A percentile compares a stretch with the other conserved stretches of the same genome.
phyloP scores from a whole-genome alignment of 1,139 yeast genomes.

The Zygosaccharomyces pseudobailii region DNA sequence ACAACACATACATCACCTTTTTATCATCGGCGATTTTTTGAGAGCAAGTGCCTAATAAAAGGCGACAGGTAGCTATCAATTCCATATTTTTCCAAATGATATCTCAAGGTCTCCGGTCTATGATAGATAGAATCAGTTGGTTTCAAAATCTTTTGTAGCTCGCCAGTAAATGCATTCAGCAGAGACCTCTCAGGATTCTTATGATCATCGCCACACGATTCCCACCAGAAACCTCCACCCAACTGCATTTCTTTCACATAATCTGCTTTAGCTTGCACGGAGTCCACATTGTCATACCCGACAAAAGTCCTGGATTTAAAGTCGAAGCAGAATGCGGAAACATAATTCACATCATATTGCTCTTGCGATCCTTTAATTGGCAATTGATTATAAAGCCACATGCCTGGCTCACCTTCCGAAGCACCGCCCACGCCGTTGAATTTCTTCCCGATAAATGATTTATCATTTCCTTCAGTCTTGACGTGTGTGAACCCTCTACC shows the following conservation, averaged over 20 bases:
- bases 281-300: conserved; percentile 60
- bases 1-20: neutral
- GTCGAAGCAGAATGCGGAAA: conserved; percentile 57
- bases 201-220: conserved; percentile 65
- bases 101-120: conserved; percentile 15
- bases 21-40: neutral
- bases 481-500: conserved; percentile 65
- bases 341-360: conserved; percentile 47
- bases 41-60: conserved; percentile 1
- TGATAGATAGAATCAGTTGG: conserved; percentile 16
- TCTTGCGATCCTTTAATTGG: conserved; percentile 45
- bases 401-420: conserved; percentile 47
- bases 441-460: conserved; percentile 32
- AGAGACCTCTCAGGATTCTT: conserved; percentile 37
- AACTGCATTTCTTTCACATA: conserved; percentile 47
- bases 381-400: conserved; percentile 50
- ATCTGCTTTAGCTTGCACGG: conserved; percentile 54
- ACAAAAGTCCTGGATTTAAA: conserved; percentile 40
- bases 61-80: conserved; percentile 18
- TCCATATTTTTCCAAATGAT: conserved; percentile 20
- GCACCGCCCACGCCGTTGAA: conserved; percentile 49
- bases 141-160: conserved; percentile 12
- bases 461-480: conserved; percentile 27
- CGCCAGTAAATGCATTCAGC: conserved; percentile 30
- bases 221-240: conserved; percentile 97